A percentile compares a stretch with the other conserved stretches of the same genome.
These are phyloP conservation scores for Phytophthora cryptogea DNA, from an alignment of 352 stramenopile species.

Conservation along the genomic window DNA sequence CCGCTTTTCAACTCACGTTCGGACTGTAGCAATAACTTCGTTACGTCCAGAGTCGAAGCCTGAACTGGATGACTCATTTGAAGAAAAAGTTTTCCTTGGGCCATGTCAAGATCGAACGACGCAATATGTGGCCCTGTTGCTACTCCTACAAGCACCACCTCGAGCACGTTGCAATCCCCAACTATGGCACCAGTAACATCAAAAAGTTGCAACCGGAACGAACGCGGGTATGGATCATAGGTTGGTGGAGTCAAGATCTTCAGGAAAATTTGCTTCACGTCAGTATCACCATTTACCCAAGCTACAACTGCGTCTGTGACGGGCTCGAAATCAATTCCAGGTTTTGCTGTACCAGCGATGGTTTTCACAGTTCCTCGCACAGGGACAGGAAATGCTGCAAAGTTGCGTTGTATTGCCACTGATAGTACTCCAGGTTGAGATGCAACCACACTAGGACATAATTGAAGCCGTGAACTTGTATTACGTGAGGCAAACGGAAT, in stretches of 20 bases:
- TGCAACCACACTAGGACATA: constrained; percentile 51
- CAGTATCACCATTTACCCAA: constrained; percentile 45
- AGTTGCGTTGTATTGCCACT: constrained; percentile 58
- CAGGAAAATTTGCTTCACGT: constrained; percentile 46
- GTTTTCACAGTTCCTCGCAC: constrained; percentile 44
- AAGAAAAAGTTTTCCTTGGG: constrained; percentile 41
- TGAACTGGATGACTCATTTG: constrained; percentile 42
- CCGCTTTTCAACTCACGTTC: constrained; percentile 10
- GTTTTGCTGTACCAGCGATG: constrained; percentile 51
- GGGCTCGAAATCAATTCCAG: constrained; percentile 55
- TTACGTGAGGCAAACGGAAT: constrained; percentile 47
- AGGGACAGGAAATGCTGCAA: constrained; percentile 33
- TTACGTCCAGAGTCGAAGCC: constrained; percentile 44
- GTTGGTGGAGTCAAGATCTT: constrained; percentile 40
- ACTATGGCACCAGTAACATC: constrained; percentile 46
- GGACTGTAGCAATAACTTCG: constrained; percentile 54
- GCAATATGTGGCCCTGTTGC: constrained; percentile 42
- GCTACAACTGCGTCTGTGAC: constrained; percentile 24
- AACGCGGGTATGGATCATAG: constrained; percentile 45
- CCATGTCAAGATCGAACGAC: constrained; percentile 62
- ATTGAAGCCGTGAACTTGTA: constrained; percentile 54
- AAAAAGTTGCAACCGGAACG: constrained; percentile 57
- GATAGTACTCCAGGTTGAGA: constrained; percentile 39
- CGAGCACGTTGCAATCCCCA: constrained; percentile 51
- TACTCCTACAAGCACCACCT: constrained; percentile 45